A percentile compares a stretch with the other conserved stretches of the same genome.
Conservation (phyloP, 2,329 filamentous ascomycete genomes). For the Hypoxylon sp. region DNA sequence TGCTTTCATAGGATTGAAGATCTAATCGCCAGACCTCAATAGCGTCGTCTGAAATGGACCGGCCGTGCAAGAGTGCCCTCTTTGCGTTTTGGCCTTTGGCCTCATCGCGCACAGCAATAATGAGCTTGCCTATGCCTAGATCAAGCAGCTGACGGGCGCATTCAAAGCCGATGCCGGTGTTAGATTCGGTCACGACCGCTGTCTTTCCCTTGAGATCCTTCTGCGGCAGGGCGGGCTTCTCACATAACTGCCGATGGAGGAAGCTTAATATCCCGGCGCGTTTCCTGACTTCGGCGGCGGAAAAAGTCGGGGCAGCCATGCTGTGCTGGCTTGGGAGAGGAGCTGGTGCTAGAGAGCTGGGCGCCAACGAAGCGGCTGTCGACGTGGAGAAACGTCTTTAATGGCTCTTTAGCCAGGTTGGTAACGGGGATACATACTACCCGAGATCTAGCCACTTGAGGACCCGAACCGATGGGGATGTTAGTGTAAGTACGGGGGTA, state of each 20-base stretch:
- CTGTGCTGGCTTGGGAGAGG: no score
- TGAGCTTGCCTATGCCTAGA: conserved; percentile 43
- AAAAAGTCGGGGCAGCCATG: not conserved
- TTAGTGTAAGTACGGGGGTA: no score
- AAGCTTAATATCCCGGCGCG: not conserved
- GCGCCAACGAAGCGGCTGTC: no score
- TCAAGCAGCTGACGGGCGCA: conserved; percentile 45
- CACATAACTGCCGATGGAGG: not conserved
- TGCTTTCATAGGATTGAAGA: conserved; percentile 49
- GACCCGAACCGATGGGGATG: no score
- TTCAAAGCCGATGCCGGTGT: conserved; percentile 47
- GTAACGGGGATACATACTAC: no score
- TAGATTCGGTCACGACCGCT: conserved; percentile 46
- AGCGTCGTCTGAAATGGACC: not conserved
- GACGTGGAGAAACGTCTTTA: no score
- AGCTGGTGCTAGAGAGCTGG: no score
- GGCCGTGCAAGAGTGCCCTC: not conserved
- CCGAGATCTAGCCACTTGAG: no score
- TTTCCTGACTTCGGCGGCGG: not conserved
- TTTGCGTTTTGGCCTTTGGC: conserved; percentile 38
- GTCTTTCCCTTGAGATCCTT: conserved; percentile 19
- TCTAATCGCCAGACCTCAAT: conserved; percentile 55
- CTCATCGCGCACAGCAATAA: conserved; percentile 45
- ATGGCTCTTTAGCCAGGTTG: no score
- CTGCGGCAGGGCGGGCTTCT: not conserved